Evolutionary conservation across 2,329 filamentous ascomycete genomes (phyloP).

Genomic region (Xylariaceae sp.): DNA sequence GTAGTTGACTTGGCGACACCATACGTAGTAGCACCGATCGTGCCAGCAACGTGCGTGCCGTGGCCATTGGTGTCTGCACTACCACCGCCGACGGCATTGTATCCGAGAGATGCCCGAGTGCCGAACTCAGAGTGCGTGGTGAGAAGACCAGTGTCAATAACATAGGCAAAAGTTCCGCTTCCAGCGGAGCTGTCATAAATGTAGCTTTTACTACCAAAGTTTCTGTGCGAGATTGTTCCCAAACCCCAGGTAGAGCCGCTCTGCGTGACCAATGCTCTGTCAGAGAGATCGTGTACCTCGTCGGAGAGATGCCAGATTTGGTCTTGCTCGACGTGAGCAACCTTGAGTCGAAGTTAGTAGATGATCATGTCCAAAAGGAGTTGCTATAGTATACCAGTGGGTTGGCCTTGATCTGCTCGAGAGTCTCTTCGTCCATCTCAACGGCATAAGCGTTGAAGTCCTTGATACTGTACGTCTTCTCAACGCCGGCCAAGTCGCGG

Average conservation of each 20-base stretch:
- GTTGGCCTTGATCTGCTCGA: slow-evolving; percentile 30
- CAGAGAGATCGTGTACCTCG: slow-evolving; percentile 19
- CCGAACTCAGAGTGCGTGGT: slow-evolving; percentile 41
- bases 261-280: slow-evolving; percentile 32
- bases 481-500: slow-evolving; percentile 34
- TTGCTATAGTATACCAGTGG: slow-evolving; percentile 13
- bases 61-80: slow-evolving; percentile 38
- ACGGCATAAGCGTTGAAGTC: slow-evolving; percentile 40
- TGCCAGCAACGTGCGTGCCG: slow-evolving; percentile 45
- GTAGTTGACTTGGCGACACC: slow-evolving; percentile 40
- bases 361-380: neutral
- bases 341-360: slow-evolving; percentile 18
- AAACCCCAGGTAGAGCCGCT: slow-evolving; percentile 39
- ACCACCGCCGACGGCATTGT: slow-evolving; percentile 28
- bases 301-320: slow-evolving; percentile 29
- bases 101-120: slow-evolving; percentile 35
- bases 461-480: slow-evolving; percentile 39
- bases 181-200: slow-evolving; percentile 40
- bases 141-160: slow-evolving; percentile 51
- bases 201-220: slow-evolving; percentile 34
- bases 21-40: slow-evolving; percentile 39
- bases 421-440: slow-evolving; percentile 37
- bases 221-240: slow-evolving; percentile 40
- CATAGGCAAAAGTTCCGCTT: slow-evolving; percentile 42
- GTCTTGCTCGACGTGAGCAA: slow-evolving; percentile 30